phyloP scores from a whole-genome alignment of 1,284 basidiomycete species.

The Fomitopsis palustris region DNA sequence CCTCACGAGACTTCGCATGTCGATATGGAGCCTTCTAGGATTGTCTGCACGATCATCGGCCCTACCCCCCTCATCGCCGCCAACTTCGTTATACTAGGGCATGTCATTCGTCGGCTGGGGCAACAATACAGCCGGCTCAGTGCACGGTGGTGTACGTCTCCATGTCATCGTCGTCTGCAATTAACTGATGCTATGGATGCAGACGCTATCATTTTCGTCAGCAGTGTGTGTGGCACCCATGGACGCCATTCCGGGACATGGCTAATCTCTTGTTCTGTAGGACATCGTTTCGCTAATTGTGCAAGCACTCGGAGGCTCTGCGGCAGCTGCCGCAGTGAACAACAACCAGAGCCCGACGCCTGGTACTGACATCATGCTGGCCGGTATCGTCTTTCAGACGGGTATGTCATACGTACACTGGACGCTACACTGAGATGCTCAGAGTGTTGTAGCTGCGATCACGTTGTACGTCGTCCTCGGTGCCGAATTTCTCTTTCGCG shows the following conservation, averaged over 20 bases:
- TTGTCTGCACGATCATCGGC: slow-evolving; percentile 38
- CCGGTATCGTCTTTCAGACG: slow-evolving; percentile 54
- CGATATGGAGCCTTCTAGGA: slow-evolving; percentile 23
- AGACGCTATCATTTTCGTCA: slow-evolving; percentile 50
- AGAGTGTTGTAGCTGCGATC: slow-evolving; percentile 35
- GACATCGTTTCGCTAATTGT: slow-evolving; percentile 50
- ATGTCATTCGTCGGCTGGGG: slow-evolving; percentile 39
- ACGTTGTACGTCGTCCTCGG: slow-evolving; percentile 38
- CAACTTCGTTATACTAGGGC: slow-evolving; percentile 47
- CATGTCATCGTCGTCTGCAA: neutral
- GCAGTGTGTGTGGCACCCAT: slow-evolving; percentile 32
- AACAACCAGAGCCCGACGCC: slow-evolving; percentile 20
- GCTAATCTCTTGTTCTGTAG: slow-evolving; percentile 20
- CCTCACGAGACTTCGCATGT: neutral
- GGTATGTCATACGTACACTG: too few relatives aligned
- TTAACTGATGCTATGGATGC: neutral
- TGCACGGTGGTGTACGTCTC: slow-evolving; percentile 37
- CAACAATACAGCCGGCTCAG: slow-evolving; percentile 30
- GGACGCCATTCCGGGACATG: neutral
- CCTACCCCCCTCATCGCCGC: slow-evolving; percentile 48
- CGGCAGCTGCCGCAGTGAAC: slow-evolving; percentile 38
- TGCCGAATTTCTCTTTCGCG: slow-evolving; percentile 44
- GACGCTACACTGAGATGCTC: neutral
- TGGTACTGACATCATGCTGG: slow-evolving; percentile 51
- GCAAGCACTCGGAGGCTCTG: slow-evolving; percentile 52